A percentile compares a stretch with the other conserved stretches of the same genome.
Conservation (phyloP, 345 rosid genomes). For the Nephelium lappaceum region DNA sequence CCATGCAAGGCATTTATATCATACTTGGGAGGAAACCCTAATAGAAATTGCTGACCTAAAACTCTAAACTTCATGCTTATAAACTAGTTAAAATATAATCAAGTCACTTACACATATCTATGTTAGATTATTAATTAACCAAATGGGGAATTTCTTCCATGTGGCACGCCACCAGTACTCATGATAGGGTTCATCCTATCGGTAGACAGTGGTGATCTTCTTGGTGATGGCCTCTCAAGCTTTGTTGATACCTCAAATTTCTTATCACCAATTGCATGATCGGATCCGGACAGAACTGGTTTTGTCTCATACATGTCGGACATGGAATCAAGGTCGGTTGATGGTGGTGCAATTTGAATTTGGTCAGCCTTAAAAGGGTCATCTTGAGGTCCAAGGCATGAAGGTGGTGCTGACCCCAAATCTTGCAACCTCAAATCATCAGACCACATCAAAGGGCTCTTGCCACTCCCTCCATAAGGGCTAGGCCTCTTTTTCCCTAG, state of each 20-base stretch:
- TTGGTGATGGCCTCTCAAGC: constrained; percentile 70
- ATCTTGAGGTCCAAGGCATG: constrained; percentile 44
- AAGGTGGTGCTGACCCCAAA: constrained; percentile 32
- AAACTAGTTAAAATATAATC: constrained; percentile 10
- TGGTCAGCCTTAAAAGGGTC: constrained; percentile 40
- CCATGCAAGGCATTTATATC: constrained; percentile 34
- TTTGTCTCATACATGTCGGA: constrained; percentile 77
- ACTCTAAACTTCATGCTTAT: constrained; percentile 28
- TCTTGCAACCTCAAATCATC: constrained; percentile 74
- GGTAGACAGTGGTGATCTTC: constrained; percentile 52
- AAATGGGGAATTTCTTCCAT: constrained; percentile 63
- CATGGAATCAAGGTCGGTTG: constrained; percentile 61
- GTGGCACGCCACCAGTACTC: constrained; percentile 46
- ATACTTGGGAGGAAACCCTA: constrained; percentile 26
- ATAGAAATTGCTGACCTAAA: constrained; percentile 31
- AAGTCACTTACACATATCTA: constrained; percentile 21
- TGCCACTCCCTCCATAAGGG: constrained; percentile 60
- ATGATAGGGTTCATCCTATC: constrained; percentile 62
- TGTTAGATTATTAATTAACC: constrained; percentile 38
- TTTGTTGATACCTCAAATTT: constrained; percentile 46
- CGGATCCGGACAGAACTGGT: constrained; percentile 50
- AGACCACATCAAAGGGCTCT: constrained; percentile 79
- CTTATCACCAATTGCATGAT: constrained; percentile 50
- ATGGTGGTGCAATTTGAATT: constrained; percentile 56
- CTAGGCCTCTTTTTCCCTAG: constrained; percentile 73